Percentiles rank a stretch among this genome's conserved stretches.
Conservation (phyloP, 257 asterid genomes). For the Solanum lycopersicoides region DNA sequence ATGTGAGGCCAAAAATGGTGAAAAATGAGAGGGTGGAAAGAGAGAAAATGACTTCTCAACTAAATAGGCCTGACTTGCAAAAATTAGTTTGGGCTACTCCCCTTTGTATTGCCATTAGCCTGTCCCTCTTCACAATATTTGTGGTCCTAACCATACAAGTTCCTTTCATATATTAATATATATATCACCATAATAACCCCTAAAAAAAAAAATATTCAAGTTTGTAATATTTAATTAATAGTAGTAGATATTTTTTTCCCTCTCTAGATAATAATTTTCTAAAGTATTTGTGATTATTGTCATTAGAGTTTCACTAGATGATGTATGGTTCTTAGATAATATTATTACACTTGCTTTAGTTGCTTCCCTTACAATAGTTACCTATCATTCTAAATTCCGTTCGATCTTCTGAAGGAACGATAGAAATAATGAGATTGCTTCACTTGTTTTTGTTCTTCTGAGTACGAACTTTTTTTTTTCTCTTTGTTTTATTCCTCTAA, state of each 20-base stretch:
- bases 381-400: neutral
- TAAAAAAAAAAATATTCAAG: too few relatives aligned
- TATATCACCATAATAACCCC: neutral
- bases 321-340: neutral
- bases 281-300: neutral
- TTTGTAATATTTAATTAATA: neutral
- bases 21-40: neutral
- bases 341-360: neutral
- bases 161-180: neutral
- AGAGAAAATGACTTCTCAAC: constrained; percentile 43
- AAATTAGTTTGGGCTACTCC: constrained; percentile 26
- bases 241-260: too few relatives aligned
- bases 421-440: too few relatives aligned
- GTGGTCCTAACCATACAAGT: constrained; percentile 21
- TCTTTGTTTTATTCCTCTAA: too few relatives aligned
- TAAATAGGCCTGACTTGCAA: constrained; percentile 29
- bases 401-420: too few relatives aligned
- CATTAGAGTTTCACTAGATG: neutral
- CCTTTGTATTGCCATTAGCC: neutral
- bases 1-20: constrained; percentile 5
- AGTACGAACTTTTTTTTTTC: too few relatives aligned
- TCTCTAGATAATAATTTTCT: neutral
- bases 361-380: neutral
- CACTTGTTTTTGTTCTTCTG: too few relatives aligned
- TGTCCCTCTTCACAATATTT: neutral